Base-by-base conservation (phyloP, 768 basidiomycete species). In the Coprinopsis strossmayeri region DNA sequence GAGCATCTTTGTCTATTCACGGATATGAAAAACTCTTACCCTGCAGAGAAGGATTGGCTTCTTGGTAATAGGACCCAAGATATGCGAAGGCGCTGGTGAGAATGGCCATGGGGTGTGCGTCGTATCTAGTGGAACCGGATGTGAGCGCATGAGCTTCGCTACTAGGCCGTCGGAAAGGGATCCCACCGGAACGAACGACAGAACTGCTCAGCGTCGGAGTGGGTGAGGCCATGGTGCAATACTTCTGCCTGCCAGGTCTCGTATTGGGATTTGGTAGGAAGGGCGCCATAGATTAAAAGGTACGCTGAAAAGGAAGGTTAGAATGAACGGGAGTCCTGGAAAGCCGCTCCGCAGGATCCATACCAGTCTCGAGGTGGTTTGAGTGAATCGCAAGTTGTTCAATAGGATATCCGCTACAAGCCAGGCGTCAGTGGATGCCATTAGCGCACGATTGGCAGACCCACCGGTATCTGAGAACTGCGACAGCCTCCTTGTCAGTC, bases 351-450 rank as follows among this genome's bases (percentile, higher is more conserved):
- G n/a, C 35, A 18, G 20, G 12, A 21, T 7, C 17, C 62, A 27
- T 28, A 72, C 73, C 69, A 15, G 78, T 76, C 63, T 95, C 91
- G 39, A 92, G 76, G 68, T 91, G 91, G 1, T 76, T 80, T 0
- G 87, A 91, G 48, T 81, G 76, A 24, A 79, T 69, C 0, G 91
- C 91, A 26, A 95, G 81, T 59, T 93, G 87, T 59, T 95, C 92
- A 55, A 95, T 94, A 13, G 92, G 91, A 61, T 92, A 93, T 18
- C 92, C 92, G 67, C 91, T 87, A n/a, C n/a, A n/a, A n/a, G n/a
- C n/a, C n/a, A n/a, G n/a, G n/a, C n/a, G n/a, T n/a, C n/a, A n/a
- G n/a, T n/a, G n/a, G n/a, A n/a, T n/a, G n/a, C n/a, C n/a, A n/a
- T n/a, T n/a, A n/a, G n/a, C n/a, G n/a, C n/a, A n/a, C n/a, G n/a